A percentile compares a stretch with the other conserved stretches of the same genome.
These are phyloP conservation scores for Crithidia brevicula DNA, from an alignment of 208 protist species.

Conservation along the genomic window DNA sequence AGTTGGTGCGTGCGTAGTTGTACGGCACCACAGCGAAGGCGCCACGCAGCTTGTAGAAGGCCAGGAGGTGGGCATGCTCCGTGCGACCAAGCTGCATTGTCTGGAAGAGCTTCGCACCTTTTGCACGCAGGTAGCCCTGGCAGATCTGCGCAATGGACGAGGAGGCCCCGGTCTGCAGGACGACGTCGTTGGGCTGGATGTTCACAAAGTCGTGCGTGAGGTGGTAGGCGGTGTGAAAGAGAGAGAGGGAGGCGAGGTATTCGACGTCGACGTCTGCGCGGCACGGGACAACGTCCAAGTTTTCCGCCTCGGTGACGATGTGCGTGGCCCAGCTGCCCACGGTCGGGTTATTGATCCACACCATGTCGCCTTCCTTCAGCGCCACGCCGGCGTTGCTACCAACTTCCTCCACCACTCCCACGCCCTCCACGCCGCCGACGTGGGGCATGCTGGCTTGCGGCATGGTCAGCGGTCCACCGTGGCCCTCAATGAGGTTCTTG, in stretches of 20 bases:
- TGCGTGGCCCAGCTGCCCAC: slow-evolving; percentile 93
- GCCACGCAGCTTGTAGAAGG: slow-evolving; percentile 87
- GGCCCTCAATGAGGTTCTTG: slow-evolving; percentile 95
- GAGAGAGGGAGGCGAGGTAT: slow-evolving; percentile 92
- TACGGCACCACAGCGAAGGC: slow-evolving; percentile 89
- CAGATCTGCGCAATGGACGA: slow-evolving; percentile 90
- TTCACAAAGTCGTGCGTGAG: slow-evolving; percentile 95
- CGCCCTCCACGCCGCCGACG: slow-evolving; percentile 94
- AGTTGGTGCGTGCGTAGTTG: slow-evolving; percentile 86
- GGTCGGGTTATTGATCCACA: slow-evolving; percentile 91
- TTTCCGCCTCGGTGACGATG: slow-evolving; percentile 84
- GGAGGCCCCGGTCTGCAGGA: slow-evolving; percentile 87
- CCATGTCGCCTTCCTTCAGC: slow-evolving; percentile 91
- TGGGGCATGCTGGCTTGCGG: slow-evolving; percentile 33
- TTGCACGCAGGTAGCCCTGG: slow-evolving; percentile 84
- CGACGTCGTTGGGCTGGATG: slow-evolving; percentile 90
- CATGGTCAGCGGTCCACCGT: slow-evolving; percentile 55
- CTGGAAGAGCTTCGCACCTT: slow-evolving; percentile 89
- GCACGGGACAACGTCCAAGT: slow-evolving; percentile 89
- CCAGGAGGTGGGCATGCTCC: slow-evolving; percentile 80
- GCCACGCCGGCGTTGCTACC: slow-evolving; percentile 69
- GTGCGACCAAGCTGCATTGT: slow-evolving; percentile 92
- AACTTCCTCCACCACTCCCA: slow-evolving; percentile 95
- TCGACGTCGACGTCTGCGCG: slow-evolving; percentile 93
- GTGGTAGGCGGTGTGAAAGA: slow-evolving; percentile 97